phyloP scores from a whole-genome alignment of 108 stramenopile species.

The Pelagomonas calceolata region DNA sequence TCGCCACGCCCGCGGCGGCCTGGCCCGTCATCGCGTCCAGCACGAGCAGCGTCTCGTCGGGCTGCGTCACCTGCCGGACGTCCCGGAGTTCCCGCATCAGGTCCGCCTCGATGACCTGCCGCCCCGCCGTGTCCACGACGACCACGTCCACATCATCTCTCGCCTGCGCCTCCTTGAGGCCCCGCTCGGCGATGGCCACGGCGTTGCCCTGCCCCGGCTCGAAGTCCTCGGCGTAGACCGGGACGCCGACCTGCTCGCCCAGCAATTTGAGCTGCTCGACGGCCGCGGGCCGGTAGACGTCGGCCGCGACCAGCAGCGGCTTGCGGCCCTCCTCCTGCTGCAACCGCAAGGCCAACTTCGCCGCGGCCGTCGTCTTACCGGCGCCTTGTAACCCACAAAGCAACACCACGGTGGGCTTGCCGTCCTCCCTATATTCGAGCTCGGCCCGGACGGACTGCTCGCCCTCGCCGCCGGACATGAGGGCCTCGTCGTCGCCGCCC shows the following conservation, averaged over 20 bases:
- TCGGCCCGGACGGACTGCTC: slow-evolving; percentile 30
- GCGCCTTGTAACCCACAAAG: slow-evolving; percentile 90
- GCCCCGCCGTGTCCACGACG: slow-evolving; percentile 88
- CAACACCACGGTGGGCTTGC: slow-evolving; percentile 67
- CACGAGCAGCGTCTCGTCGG: slow-evolving; percentile 86
- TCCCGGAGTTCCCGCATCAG: slow-evolving; percentile 79
- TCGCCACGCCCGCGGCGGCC: slow-evolving; percentile 84
- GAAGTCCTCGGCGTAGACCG: slow-evolving; percentile 50
- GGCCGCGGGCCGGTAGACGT: slow-evolving; percentile 91
- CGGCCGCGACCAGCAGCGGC: slow-evolving; percentile 77
- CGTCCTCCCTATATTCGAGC: slow-evolving; percentile 23
- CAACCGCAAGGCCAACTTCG: slow-evolving; percentile 76
- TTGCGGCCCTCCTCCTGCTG: slow-evolving; percentile 62
- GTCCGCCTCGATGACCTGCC: slow-evolving; percentile 80
- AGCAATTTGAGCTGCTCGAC: slow-evolving; percentile 80
- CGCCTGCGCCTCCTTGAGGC: slow-evolving; percentile 58
- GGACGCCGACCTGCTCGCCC: slow-evolving; percentile 62
- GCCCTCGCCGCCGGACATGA: not conserved
- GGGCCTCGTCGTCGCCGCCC: slow-evolving; percentile 51
- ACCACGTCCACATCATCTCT: slow-evolving; percentile 81
- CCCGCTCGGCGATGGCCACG: slow-evolving; percentile 67
- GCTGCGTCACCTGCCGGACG: slow-evolving; percentile 49
- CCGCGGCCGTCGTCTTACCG: slow-evolving; percentile 86
- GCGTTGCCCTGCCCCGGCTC: slow-evolving; percentile 65
- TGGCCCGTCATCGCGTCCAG: slow-evolving; percentile 97